phyloP scores from a whole-genome alignment of 108 stramenopile species.

The Craspedostauros australis region DNA sequence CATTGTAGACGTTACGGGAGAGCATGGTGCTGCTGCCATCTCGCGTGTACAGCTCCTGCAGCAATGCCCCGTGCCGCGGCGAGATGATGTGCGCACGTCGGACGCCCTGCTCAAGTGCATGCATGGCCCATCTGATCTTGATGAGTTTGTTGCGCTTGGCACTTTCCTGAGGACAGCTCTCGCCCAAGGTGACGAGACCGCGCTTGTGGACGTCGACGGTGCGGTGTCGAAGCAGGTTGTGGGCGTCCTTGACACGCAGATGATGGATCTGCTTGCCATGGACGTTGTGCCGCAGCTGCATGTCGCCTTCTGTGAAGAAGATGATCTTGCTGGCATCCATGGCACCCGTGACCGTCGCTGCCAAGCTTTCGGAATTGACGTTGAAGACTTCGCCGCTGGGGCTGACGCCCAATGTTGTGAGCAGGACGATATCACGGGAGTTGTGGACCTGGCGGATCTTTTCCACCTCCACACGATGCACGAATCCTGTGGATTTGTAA shows the following conservation, averaged over 20 bases:
- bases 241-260: slow-evolving; percentile 72
- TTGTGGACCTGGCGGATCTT: slow-evolving; percentile 77
- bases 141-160: slow-evolving; percentile 48
- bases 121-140: slow-evolving; percentile 73
- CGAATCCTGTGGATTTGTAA: slow-evolving; percentile 85
- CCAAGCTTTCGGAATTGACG: slow-evolving; percentile 81
- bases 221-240: slow-evolving; percentile 51
- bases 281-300: slow-evolving; percentile 45
- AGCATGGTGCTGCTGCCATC: slow-evolving; percentile 92
- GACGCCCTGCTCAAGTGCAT: slow-evolving; percentile 80
- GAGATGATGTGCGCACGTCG: slow-evolving; percentile 85
- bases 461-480: slow-evolving; percentile 81
- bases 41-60: slow-evolving; percentile 92
- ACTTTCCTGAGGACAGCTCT: slow-evolving; percentile 17
- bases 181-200: slow-evolving; percentile 39
- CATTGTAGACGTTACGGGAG: slow-evolving; percentile 91
- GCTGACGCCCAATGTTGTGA: slow-evolving; percentile 87
- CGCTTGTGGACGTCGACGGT: slow-evolving; percentile 53
- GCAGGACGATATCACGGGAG: slow-evolving; percentile 83
- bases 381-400: slow-evolving; percentile 93
- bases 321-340: slow-evolving; percentile 84
- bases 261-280: slow-evolving; percentile 70
- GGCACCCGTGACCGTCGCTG: slow-evolving; percentile 70
- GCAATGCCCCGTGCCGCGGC: slow-evolving; percentile 72
- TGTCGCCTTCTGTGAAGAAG: slow-evolving; percentile 64